Evolutionary conservation across 139 green algal genomes (phyloP), one percentile per base, ranked within the genome.

Genomic region (Yamagishiella unicocca): DNA sequence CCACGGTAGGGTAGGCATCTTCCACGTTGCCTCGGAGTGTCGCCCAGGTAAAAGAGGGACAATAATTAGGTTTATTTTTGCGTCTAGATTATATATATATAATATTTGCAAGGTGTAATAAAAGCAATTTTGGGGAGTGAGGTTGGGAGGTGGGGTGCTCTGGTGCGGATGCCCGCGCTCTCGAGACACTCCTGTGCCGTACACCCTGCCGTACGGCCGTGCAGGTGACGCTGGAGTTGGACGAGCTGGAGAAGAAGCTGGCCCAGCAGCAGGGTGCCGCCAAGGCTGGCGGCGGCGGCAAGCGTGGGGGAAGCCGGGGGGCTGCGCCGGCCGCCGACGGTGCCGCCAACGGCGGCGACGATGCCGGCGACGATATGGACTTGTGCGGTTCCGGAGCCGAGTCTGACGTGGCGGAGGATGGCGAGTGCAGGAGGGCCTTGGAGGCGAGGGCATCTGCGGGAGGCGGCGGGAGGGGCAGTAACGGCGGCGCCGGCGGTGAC

Each of bases 361-460:
- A 53, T 55, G 70, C 33, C 24, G 72, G 45, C 1, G 72, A 81
- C 40, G 72, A 81, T 45, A 81, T 81, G 72, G 72, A 81, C 46
- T 27, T 81, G 43, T 81, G 72, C 33, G 70, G 37, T 31, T 53
- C 70, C 29, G 42, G 42, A 40, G 29, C 19, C 43, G 72, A 46
- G 46, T 68, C 24, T 7, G 58, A 68, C 24, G 58, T 17, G 21
- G 25, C 9, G 66, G 66, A 74, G 55, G 50, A 58, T 58, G 50
- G 50, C 12, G n/a, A 58, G 14, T 58, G 14, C 14, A 58, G 17
- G 50, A 58, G 50, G 50, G 50, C 50, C 14, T 25, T 12, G 50
- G 17, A 17, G 50, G 17, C 14, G 50, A 58, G 50, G 58, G 58
- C n/a, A n/a, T n/a, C 58, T 17, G 58, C 19, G 58, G 58, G 19